Percentiles rank a stretch among this genome's conserved stretches.
phyloP scores from a whole-genome alignment of 2,329 filamentous ascomycete genomes.

The Metarhizium guizhouense region DNA sequence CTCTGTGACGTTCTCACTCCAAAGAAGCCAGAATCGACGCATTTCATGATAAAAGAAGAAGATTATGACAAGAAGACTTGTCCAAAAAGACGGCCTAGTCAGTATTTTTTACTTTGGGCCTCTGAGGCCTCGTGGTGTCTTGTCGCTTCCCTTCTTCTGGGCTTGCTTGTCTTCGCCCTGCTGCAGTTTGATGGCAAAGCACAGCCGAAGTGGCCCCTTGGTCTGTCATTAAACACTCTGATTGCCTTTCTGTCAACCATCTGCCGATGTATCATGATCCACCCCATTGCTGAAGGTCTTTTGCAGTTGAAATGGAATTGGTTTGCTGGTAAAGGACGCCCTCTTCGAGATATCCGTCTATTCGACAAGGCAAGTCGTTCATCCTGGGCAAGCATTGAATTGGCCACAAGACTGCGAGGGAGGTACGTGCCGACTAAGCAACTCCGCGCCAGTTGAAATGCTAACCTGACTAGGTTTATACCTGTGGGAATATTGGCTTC shows the following conservation, averaged over 20 bases:
- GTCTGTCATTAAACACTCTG: background rate
- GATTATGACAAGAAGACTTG: no score
- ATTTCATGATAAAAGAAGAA: no score
- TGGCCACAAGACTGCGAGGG: background rate
- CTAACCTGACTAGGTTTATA: background rate
- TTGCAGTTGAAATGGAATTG: background rate
- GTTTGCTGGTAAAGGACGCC: background rate
- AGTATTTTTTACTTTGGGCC: background rate
- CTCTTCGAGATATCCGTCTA: background rate
- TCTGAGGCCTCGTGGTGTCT: background rate
- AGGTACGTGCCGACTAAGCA: background rate
- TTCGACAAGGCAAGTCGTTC: background rate
- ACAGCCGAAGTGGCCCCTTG: background rate
- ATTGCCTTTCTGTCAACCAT: background rate
- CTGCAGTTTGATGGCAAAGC: background rate
- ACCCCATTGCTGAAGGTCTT: background rate
- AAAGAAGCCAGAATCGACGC: no score
- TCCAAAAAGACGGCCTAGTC: no score
- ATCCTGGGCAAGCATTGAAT: background rate
- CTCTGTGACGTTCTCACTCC: no score
- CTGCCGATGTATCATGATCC: background rate
- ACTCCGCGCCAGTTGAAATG: background rate
- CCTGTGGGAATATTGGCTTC: background rate
- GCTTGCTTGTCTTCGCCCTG: background rate
- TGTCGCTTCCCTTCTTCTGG: background rate